Percentiles rank a stretch among this genome's conserved stretches.
Conservation (phyloP, 1,284 basidiomycete species). For the Ustilago xerochloae region DNA sequence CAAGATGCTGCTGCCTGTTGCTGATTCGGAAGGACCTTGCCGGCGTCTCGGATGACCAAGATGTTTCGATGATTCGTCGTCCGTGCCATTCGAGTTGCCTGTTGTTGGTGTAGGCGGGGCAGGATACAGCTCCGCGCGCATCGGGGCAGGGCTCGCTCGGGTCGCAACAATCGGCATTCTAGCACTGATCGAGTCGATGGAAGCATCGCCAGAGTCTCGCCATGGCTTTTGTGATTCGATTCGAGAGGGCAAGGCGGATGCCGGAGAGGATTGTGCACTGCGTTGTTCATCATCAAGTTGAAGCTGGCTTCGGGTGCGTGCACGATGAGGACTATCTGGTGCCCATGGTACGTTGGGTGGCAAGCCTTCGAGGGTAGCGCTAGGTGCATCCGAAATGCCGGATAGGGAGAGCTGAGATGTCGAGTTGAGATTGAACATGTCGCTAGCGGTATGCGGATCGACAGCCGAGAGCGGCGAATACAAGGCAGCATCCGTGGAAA, state of each 20-base stretch:
- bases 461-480: constrained; percentile 32
- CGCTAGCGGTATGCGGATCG: constrained; percentile 17
- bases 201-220: constrained; percentile 32
- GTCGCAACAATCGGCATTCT: constrained; percentile 8
- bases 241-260: constrained; percentile 18
- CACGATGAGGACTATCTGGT: constrained; percentile 24
- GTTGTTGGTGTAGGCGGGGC: not conserved
- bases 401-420: constrained; percentile 45
- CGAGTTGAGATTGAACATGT: constrained; percentile 30
- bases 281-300: constrained; percentile 36
- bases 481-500: constrained; percentile 20
- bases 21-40: constrained; percentile 31
- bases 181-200: constrained; percentile 24
- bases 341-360: constrained; percentile 38
- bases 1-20: constrained; percentile 34
- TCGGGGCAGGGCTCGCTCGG: constrained; percentile 8
- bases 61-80: constrained; percentile 7
- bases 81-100: not conserved
- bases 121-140: constrained; percentile 13
- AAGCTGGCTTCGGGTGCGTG: constrained; percentile 23
- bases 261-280: constrained; percentile 35
- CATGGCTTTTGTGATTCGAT: constrained; percentile 14
- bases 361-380: constrained; percentile 35
- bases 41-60: constrained; percentile 13
- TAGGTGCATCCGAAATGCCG: constrained; percentile 46